Conservation (phyloP, 164 flowering plant genomes). For the Akebia trifoliata region DNA sequence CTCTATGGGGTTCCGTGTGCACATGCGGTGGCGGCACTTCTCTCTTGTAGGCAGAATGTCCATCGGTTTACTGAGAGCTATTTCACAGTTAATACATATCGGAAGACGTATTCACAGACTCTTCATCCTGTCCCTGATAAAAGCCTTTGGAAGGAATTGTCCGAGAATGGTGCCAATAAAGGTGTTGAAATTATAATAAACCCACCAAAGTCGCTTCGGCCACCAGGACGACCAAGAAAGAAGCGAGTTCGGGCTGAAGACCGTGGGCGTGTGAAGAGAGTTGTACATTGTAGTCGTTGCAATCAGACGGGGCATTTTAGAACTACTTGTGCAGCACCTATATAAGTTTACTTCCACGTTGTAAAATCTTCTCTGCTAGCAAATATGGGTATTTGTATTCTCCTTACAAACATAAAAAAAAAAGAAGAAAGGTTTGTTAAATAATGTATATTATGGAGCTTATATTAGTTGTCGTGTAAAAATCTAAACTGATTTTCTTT, state of each 20-base stretch:
- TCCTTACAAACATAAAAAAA: too few relatives aligned
- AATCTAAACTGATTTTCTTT: too few relatives aligned
- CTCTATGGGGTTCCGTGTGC: constrained; percentile 45
- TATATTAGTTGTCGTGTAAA: too few relatives aligned
- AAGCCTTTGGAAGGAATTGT: constrained; percentile 39
- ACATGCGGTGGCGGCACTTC: constrained; percentile 49
- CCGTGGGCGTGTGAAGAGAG: constrained; percentile 42
- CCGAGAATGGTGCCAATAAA: constrained; percentile 25
- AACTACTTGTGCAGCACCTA: constrained; percentile 46
- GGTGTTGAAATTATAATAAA: constrained; percentile 24
- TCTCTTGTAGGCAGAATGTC: constrained; percentile 43
- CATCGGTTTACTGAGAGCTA: constrained; percentile 48
- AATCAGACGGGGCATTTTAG: constrained; percentile 54
- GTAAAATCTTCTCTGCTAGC: too few relatives aligned
- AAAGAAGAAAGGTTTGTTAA: too few relatives aligned
- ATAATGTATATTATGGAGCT: too few relatives aligned
- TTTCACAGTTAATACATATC: constrained; percentile 42
- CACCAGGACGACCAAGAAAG: constrained; percentile 44
- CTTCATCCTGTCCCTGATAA: constrained; percentile 49
- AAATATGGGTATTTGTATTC: too few relatives aligned
- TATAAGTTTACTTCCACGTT: too few relatives aligned
- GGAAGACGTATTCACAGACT: constrained; percentile 46
- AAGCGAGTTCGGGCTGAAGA: constrained; percentile 44
- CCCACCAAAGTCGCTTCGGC: constrained; percentile 47
- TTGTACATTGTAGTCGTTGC: constrained; percentile 51